Percentiles rank a stretch among this genome's conserved stretches.
Evolutionary conservation across 371 early-diverging fungal species (phyloP).

Genomic region (Actinomortierella ambigua): DNA sequence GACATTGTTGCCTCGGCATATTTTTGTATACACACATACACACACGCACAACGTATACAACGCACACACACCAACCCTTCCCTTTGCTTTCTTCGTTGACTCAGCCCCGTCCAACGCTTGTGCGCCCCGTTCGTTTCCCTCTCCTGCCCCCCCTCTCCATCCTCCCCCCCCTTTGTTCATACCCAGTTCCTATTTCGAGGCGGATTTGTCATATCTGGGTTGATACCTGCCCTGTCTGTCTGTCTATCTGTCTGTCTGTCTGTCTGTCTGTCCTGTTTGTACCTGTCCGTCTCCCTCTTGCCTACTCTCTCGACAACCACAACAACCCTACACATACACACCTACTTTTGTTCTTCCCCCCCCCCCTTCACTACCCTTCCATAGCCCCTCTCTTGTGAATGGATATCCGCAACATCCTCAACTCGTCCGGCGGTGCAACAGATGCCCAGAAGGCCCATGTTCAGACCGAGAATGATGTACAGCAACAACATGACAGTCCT

Average conservation of each 20-base stretch:
- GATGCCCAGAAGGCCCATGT: constrained; percentile 1
- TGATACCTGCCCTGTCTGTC: too few relatives aligned
- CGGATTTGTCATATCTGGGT: too few relatives aligned
- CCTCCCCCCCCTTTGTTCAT: too few relatives aligned
- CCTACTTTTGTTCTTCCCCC: constrained; percentile 2
- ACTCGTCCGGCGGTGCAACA: constrained; percentile 19
- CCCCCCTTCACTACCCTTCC: constrained; percentile 5
- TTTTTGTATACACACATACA: neutral
- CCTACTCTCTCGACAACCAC: neutral
- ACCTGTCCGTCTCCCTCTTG: neutral
- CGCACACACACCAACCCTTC: too few relatives aligned
- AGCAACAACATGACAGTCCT: constrained; percentile 7
- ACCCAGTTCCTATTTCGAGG: too few relatives aligned
- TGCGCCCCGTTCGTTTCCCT: too few relatives aligned
- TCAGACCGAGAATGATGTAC: neutral
- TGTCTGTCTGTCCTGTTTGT: neutral
- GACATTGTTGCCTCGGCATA: neutral
- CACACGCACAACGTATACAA: neutral
- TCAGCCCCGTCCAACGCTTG: too few relatives aligned
- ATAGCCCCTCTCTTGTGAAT: constrained; percentile 10
- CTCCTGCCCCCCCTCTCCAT: too few relatives aligned
- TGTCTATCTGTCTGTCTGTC: too few relatives aligned
- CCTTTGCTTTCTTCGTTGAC: neutral
- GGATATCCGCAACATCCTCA: constrained; percentile 39
- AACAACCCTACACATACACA: neutral